phyloP scores from a whole-genome alignment of 1,284 basidiomycete genomes.

The Ustilago curta region DNA sequence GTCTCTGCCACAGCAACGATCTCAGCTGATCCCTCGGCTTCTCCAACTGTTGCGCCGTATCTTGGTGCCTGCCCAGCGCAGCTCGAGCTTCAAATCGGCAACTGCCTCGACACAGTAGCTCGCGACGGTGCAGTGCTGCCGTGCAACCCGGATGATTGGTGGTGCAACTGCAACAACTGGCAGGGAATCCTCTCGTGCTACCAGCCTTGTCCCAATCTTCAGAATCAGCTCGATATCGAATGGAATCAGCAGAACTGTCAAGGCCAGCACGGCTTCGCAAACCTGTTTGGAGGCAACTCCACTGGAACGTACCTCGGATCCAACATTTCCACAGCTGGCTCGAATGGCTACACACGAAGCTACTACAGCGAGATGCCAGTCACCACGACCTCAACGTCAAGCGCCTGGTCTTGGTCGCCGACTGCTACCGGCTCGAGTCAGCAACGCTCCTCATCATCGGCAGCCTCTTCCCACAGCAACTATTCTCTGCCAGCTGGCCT shows the following conservation, averaged over 20 bases:
- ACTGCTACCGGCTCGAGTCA: slow-evolving; percentile 15
- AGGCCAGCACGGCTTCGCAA: slow-evolving; percentile 28
- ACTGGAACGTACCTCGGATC: slow-evolving; percentile 27
- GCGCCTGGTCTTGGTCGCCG: slow-evolving; percentile 24
- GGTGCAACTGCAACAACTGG: slow-evolving; percentile 39
- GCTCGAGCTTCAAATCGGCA: slow-evolving; percentile 27
- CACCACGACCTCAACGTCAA: slow-evolving; percentile 3
- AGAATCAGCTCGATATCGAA: slow-evolving; percentile 25
- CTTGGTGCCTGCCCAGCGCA: slow-evolving; percentile 21
- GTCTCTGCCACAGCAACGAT: slow-evolving; percentile 12
- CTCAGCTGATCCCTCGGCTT: slow-evolving; percentile 10
- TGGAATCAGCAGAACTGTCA: slow-evolving; percentile 37
- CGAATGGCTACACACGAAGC: slow-evolving; percentile 23
- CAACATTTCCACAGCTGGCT: slow-evolving; percentile 26
- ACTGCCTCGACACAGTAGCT: slow-evolving; percentile 26
- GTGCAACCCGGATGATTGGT: slow-evolving; percentile 36
- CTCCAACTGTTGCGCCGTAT: slow-evolving; percentile 16
- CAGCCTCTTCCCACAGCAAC: slow-evolving; percentile 10
- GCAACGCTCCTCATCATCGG: slow-evolving; percentile 20
- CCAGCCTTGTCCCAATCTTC: slow-evolving; percentile 27
- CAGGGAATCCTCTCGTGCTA: slow-evolving; percentile 31
- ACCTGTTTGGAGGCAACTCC: slow-evolving; percentile 21
- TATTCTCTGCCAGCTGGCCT: slow-evolving; percentile 16
- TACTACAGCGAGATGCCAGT: slow-evolving; percentile 33
- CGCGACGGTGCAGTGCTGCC: slow-evolving; percentile 32